A percentile compares a stretch with the other conserved stretches of the same genome.
Conservation (phyloP, 257 asterid species). For the Rubia yunnanensis region DNA sequence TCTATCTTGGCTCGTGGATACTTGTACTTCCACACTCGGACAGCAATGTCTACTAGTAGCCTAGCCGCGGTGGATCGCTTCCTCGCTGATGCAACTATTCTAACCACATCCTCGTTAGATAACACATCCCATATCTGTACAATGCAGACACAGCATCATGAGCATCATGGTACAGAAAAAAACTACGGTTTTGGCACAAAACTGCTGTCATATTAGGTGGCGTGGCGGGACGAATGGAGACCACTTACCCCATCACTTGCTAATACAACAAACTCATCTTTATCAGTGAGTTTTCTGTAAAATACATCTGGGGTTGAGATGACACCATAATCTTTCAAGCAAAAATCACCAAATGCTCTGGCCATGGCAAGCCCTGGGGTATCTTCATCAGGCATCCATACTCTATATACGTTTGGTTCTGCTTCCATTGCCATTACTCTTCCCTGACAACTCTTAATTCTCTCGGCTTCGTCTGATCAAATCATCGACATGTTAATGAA, state of each 20-base stretch:
- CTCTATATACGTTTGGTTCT: constrained; percentile 65
- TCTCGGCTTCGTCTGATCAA: constrained; percentile 44
- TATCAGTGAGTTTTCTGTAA: constrained; percentile 44
- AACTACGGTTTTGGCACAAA: no score
- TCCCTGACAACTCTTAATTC: constrained; percentile 53
- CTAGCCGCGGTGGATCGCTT: constrained; percentile 58
- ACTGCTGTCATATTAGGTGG: no score
- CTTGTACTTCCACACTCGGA: constrained; percentile 56
- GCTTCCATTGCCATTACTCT: constrained; percentile 73
- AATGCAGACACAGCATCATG: not conserved
- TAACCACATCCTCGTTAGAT: constrained; percentile 57
- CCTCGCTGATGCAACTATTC: constrained; percentile 48
- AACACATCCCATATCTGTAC: constrained; percentile 77
- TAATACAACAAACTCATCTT: constrained; percentile 73
- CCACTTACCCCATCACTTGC: constrained; percentile 90
- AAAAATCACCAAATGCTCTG: constrained; percentile 84
- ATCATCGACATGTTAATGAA: not conserved
- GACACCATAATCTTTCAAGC: constrained; percentile 73
- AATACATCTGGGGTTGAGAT: constrained; percentile 59
- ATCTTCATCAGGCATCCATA: constrained; percentile 92
- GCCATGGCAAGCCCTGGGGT: constrained; percentile 97
- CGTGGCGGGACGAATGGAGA: not conserved
- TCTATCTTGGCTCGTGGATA: constrained; percentile 63
- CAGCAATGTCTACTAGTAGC: constrained; percentile 47
- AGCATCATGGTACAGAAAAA: not conserved